These are phyloP conservation scores for Penicillium oxalicum DNA, from an alignment of 2,329 filamentous ascomycete species.

Conservation along the genomic window DNA sequence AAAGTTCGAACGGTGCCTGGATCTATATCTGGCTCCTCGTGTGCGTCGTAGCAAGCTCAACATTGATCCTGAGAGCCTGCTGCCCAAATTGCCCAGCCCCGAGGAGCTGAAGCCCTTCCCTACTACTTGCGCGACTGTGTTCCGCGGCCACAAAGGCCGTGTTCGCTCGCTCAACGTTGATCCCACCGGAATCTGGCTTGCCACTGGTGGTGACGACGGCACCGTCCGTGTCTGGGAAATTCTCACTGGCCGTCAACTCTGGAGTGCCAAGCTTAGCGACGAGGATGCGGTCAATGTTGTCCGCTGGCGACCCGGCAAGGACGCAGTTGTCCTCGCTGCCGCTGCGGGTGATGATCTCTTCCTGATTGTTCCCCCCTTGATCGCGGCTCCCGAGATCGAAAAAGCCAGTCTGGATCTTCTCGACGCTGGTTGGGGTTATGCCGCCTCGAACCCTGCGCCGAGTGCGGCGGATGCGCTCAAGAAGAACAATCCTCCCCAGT, in stretches of 20 bases:
- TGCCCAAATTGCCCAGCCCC: conserved; percentile 87
- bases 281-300: conserved; percentile 78
- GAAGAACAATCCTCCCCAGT: conserved; percentile 73
- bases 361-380: conserved; percentile 69
- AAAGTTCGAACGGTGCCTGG: conserved; percentile 89
- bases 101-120: conserved; percentile 94
- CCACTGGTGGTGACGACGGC: conserved; percentile 90
- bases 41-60: conserved; percentile 91
- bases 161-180: conserved; percentile 82
- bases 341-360: conserved; percentile 80
- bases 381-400: conserved; percentile 66
- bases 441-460: conserved; percentile 53
- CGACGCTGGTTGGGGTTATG: conserved; percentile 89
- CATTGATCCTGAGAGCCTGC: conserved; percentile 86
- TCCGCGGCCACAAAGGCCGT: conserved; percentile 79
- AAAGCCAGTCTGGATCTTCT: conserved; percentile 68
- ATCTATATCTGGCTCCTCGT: conserved; percentile 89
- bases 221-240: conserved; percentile 88
- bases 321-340: conserved; percentile 74
- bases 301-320: conserved; percentile 79
- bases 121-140: conserved; percentile 79
- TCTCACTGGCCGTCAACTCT: conserved; percentile 77
- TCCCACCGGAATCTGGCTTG: conserved; percentile 76
- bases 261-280: conserved; percentile 71
- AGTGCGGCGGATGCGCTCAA: conserved; percentile 48